Conservation (phyloP, 176 grass and related monocot species). For the Coix lacrymajobi region DNA sequence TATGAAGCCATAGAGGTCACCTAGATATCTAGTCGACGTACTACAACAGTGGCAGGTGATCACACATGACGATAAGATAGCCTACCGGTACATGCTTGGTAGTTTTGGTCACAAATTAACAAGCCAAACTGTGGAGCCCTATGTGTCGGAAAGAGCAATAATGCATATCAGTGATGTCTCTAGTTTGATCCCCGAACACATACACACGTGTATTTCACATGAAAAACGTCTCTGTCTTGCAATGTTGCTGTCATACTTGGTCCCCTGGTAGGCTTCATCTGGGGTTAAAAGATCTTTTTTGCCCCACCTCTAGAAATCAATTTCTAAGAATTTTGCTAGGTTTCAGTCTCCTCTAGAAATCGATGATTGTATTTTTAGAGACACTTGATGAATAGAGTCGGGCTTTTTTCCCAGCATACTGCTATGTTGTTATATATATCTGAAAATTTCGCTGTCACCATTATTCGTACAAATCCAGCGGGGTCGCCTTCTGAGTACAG, state of each 20-base stretch:
- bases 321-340: neutral
- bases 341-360: rapidly evolving
- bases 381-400: neutral
- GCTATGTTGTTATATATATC: neutral
- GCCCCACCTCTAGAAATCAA: neutral
- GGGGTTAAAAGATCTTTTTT: neutral
- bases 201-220: neutral
- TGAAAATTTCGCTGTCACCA: neutral
- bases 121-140: no score
- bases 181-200: neutral
- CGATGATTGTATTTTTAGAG: neutral
- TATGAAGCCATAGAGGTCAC: no score
- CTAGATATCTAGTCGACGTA: no score
- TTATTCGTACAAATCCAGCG: neutral
- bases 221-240: neutral
- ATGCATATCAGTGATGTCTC: no score
- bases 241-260: neutral
- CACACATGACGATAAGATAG: no score
- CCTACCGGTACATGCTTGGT: no score
- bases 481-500: neutral
- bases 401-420: neutral
- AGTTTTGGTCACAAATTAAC: no score
- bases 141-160: no score
- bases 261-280: neutral
- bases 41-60: no score